These are phyloP conservation scores for Hymenoscyphus linearis DNA, from an alignment of 2,329 filamentous ascomycete species.

Conservation along the genomic window DNA sequence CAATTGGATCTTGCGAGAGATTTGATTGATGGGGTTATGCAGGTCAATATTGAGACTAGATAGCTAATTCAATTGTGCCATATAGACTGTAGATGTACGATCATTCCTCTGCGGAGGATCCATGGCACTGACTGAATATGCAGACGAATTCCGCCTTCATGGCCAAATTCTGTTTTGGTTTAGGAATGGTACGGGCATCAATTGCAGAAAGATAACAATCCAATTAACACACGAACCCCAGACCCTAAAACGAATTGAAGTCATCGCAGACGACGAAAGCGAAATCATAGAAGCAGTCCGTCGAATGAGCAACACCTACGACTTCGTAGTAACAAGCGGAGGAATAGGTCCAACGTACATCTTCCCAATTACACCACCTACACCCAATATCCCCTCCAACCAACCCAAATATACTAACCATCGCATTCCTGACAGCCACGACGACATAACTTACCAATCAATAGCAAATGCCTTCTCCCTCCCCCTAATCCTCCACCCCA, in stretches of 20 bases:
- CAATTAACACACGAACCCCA: slow-evolving; percentile 30
- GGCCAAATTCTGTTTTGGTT: slow-evolving; percentile 59
- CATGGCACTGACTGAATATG: slow-evolving; percentile 16
- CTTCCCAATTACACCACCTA: background rate
- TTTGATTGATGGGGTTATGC: background rate
- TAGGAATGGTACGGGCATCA: slow-evolving; percentile 50
- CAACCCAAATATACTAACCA: background rate
- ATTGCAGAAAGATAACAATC: slow-evolving; percentile 52
- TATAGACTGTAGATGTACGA: slow-evolving; percentile 35
- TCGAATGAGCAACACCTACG: slow-evolving; percentile 84
- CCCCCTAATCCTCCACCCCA: slow-evolving; percentile 69
- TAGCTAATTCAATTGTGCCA: slow-evolving; percentile 15
- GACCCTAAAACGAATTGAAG: slow-evolving; percentile 80
- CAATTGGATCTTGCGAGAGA: background rate
- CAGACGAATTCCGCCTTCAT: slow-evolving; percentile 61
- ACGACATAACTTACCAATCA: slow-evolving; percentile 94
- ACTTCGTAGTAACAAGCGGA: slow-evolving; percentile 92
- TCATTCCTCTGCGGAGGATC: background rate
- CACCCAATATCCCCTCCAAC: background rate
- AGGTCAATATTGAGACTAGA: slow-evolving; percentile 24
- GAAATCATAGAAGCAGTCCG: slow-evolving; percentile 81
- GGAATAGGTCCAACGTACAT: slow-evolving; percentile 87
- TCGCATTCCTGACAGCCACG: slow-evolving; percentile 55
- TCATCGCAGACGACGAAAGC: slow-evolving; percentile 85
- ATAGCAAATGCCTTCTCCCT: slow-evolving; percentile 86